Percentiles rank a stretch among this genome's conserved stretches.
These are phyloP conservation scores for Phaffia australis DNA, from an alignment of 768 basidiomycete species.

Conservation along the genomic window DNA sequence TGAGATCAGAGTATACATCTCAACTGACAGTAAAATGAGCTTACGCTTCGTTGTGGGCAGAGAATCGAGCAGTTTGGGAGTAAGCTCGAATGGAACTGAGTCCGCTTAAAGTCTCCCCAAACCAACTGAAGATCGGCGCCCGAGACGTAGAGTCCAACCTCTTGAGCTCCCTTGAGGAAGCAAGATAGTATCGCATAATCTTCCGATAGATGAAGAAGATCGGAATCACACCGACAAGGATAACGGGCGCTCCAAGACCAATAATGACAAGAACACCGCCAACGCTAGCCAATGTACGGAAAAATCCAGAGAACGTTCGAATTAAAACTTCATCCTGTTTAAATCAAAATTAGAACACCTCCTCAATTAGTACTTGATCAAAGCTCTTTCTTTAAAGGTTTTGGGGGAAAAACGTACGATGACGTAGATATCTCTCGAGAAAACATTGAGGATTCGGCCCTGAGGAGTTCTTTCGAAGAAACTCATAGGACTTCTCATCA, in stretches of 20 bases:
- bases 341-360: too few species aligned
- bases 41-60: conserved; percentile 42
- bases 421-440: conserved; percentile 72
- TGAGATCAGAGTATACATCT: neutral
- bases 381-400: too few species aligned
- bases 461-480: conserved; percentile 81
- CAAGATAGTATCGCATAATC: conserved; percentile 67
- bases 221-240: conserved; percentile 63
- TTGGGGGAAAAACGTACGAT: neutral
- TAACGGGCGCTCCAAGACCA: conserved; percentile 66
- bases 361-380: too few species aligned
- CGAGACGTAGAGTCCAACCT: conserved; percentile 52
- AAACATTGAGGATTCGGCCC: conserved; percentile 66
- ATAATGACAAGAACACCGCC: conserved; percentile 50
- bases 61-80: conserved; percentile 35
- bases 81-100: conserved; percentile 35
- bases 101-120: conserved; percentile 38
- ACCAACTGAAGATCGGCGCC: conserved; percentile 71
- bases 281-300: conserved; percentile 47
- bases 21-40: conserved; percentile 2
- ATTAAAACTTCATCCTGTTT: conserved; percentile 21
- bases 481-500: conserved; percentile 70
- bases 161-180: conserved; percentile 39
- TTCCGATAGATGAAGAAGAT: conserved; percentile 63
- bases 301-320: conserved; percentile 41